Evolutionary conservation across 768 basidiomycete genomes (phyloP), one percentile per base, ranked within the genome.

Genomic region (Boletus eberwhitei): DNA sequence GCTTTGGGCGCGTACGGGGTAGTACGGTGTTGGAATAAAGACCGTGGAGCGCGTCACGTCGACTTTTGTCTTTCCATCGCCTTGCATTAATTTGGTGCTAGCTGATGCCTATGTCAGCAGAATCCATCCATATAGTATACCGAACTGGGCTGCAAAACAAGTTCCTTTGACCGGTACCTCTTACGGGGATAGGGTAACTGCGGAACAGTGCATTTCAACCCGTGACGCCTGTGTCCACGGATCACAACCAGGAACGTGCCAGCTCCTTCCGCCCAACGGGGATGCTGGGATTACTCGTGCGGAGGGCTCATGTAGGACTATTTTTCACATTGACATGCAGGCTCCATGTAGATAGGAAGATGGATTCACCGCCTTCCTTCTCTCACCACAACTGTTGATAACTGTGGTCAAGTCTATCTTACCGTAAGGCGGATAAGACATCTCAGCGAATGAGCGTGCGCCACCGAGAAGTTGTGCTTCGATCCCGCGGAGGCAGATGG

Each of bases 401-500:
- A 35, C 49, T 44, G 22, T 31, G 46, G 43, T 40, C 50, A 48
- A 36, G 54, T 43, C 40, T 39, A 37, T 44, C 36, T 32, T 51
- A 40, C 34, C 50, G 44, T 52, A 51, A 48, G 22, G 44, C 54
- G 41, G 44, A 54, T 34, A 55, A 59, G 42, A 29, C 21, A 34
- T 48, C 13, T 50, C 26, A 50, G 40, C 35, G 44, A 42, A 56
- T 41, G 46, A 24, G 21, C 21, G 35, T n/a, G 19, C 12, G 53
- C 45, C 53, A 47, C 38, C 31, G 22, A 31, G 52, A 24, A 17
- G 24, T 29, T 5, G 13, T 44, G 48, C 36, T 51, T 53, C 22
- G 52, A 58, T 55, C 58, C 67, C 67, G 67, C 67, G 66, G 66
- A 64, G 51, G 53, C 46, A 43, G 40, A 46, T 21, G 14, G 43